These are phyloP conservation scores for Apiospora pterosperma DNA, from an alignment of 2,329 filamentous ascomycete species.

Conservation along the genomic window DNA sequence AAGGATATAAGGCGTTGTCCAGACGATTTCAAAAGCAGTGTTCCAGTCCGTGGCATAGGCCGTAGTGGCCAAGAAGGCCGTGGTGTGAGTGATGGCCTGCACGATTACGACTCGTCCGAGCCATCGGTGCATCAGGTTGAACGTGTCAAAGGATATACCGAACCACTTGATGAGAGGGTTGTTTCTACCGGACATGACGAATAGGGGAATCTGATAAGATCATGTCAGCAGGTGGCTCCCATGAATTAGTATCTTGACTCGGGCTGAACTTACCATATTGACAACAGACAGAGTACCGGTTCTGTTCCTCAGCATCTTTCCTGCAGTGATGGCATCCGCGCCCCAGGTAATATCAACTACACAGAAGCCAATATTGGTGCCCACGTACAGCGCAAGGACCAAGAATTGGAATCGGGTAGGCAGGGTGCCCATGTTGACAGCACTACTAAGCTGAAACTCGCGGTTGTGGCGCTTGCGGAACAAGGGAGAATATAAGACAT, in stretches of 20 bases:
- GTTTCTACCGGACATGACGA: slow-evolving; percentile 72
- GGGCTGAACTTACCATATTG: slow-evolving; percentile 62
- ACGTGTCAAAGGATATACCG: slow-evolving; percentile 76
- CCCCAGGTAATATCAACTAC: slow-evolving; percentile 61
- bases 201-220: slow-evolving; percentile 53
- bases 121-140: slow-evolving; percentile 80
- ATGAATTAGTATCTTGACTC: neutral
- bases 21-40: slow-evolving; percentile 30
- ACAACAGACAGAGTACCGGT: slow-evolving; percentile 67
- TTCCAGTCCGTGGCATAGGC: slow-evolving; percentile 45
- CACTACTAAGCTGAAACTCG: slow-evolving; percentile 65
- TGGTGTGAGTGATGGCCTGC: slow-evolving; percentile 64
- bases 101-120: slow-evolving; percentile 72
- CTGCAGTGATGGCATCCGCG: slow-evolving; percentile 38
- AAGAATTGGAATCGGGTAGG: slow-evolving; percentile 75
- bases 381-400: slow-evolving; percentile 65
- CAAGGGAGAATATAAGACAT: slow-evolving; percentile 68
- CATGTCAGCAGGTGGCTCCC: slow-evolving; percentile 6
- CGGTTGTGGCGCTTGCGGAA: slow-evolving; percentile 73
- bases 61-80: slow-evolving; percentile 52
- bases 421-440: slow-evolving; percentile 70
- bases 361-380: slow-evolving; percentile 75
- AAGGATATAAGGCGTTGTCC: slow-evolving; percentile 46
- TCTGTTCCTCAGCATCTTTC: slow-evolving; percentile 59
- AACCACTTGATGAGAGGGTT: slow-evolving; percentile 72